Conservation (phyloP, 768 basidiomycete species). For the Cystoderma amianthinum region DNA sequence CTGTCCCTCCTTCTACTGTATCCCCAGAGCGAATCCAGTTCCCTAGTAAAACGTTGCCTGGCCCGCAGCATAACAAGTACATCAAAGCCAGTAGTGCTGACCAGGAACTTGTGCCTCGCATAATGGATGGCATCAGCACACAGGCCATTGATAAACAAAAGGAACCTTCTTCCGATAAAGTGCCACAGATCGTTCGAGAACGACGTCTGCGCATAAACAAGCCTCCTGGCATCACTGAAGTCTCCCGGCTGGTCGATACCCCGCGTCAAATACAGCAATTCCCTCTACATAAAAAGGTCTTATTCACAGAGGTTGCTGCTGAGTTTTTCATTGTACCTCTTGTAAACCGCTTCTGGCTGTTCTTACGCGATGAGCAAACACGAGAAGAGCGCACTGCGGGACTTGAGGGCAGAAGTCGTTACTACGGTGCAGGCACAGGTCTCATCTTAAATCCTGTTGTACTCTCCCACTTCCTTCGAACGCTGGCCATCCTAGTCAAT, state of each 20-base stretch:
- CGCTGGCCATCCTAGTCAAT: slow-evolving; percentile 76
- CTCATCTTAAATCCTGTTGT: slow-evolving; percentile 76
- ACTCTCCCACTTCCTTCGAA: slow-evolving; percentile 68
- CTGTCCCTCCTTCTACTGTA: slow-evolving; percentile 25
- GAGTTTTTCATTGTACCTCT: slow-evolving; percentile 87
- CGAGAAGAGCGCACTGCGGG: slow-evolving; percentile 66
- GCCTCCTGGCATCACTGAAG: slow-evolving; percentile 38
- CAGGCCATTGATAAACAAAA: slow-evolving; percentile 57
- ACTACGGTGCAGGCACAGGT: slow-evolving; percentile 72
- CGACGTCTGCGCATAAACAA: slow-evolving; percentile 63
- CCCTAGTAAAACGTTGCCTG: slow-evolving; percentile 78
- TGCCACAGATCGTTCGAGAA: slow-evolving; percentile 64
- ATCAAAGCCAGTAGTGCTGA: slow-evolving; percentile 33
- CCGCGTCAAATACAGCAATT: slow-evolving; percentile 4
- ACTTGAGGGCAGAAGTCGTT: slow-evolving; percentile 45
- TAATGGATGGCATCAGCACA: slow-evolving; percentile 59
- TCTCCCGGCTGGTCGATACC: no score
- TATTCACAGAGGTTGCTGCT: slow-evolving; percentile 70
- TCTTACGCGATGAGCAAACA: slow-evolving; percentile 78
- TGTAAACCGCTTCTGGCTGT: slow-evolving; percentile 92
- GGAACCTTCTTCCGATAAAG: slow-evolving; percentile 43
- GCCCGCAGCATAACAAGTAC: slow-evolving; percentile 65
- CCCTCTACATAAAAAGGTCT: slow-evolving; percentile 13
- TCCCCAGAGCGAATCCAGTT: slow-evolving; percentile 41
- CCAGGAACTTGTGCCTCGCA: slow-evolving; percentile 37